phyloP scores from a whole-genome alignment of 345 rosid genomes.

The Aethionema arabicum region DNA sequence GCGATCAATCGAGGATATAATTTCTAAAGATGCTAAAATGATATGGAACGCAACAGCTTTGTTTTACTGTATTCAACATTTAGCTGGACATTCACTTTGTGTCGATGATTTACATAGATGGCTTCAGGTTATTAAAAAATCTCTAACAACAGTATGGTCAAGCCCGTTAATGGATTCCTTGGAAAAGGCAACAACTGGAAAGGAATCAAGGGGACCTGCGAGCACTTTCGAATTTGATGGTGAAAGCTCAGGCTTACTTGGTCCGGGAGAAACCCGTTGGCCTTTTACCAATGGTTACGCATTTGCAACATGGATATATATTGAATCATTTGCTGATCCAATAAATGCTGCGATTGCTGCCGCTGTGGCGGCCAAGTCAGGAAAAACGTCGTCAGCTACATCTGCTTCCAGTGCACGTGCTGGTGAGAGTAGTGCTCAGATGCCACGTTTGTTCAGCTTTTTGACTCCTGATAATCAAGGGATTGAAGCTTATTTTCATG shows the following conservation, averaged over 20 bases:
- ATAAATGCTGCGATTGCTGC: slow-evolving; percentile 91
- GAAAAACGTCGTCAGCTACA: slow-evolving; percentile 89
- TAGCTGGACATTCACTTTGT: slow-evolving; percentile 83
- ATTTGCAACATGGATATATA: slow-evolving; percentile 96
- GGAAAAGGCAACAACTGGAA: slow-evolving; percentile 85
- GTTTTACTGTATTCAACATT: slow-evolving; percentile 76
- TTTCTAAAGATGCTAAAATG: slow-evolving; percentile 50
- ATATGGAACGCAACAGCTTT: slow-evolving; percentile 75
- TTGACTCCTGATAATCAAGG: slow-evolving; percentile 94
- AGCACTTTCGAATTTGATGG: slow-evolving; percentile 93
- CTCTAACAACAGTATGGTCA: slow-evolving; percentile 65
- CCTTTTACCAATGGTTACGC: slow-evolving; percentile 93
- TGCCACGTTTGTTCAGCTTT: slow-evolving; percentile 96
- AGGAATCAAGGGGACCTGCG: slow-evolving; percentile 91
- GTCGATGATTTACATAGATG: slow-evolving; percentile 72
- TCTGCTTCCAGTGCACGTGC: slow-evolving; percentile 87
- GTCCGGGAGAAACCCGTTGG: slow-evolving; percentile 98
- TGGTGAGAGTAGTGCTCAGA: slow-evolving; percentile 92
- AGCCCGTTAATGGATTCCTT: slow-evolving; percentile 62
- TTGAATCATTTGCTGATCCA: slow-evolving; percentile 97
- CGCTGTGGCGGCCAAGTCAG: slow-evolving; percentile 92
- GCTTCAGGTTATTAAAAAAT: slow-evolving; percentile 64
- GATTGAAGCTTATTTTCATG: slow-evolving; percentile 90
- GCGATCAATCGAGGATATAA: slow-evolving; percentile 74
- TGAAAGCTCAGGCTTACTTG: slow-evolving; percentile 95